Conservation (phyloP, 116 monocot species). For the Dioscorea cayenensis region DNA sequence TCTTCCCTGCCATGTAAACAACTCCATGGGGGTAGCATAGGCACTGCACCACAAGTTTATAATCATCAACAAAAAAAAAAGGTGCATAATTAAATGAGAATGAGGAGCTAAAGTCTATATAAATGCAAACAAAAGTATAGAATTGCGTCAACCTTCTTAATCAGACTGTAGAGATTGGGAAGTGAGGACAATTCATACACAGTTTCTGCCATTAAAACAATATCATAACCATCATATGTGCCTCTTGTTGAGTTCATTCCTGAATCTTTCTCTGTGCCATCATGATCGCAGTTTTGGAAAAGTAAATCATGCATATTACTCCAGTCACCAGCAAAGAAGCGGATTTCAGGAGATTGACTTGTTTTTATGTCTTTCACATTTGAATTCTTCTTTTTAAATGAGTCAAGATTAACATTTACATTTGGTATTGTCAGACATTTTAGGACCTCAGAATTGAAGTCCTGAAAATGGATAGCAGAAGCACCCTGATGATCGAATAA, state of each 20-base stretch:
- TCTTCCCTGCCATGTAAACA: conserved; percentile 91
- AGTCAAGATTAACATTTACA: conserved; percentile 50
- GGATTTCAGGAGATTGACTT: conserved; percentile 20
- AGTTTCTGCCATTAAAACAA: conserved; percentile 95
- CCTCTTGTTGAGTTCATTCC: background rate
- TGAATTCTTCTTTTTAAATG: background rate
- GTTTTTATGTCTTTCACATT: background rate
- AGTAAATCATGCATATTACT: conserved; percentile 70
- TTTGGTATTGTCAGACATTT: conserved; percentile 80
- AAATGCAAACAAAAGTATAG: background rate
- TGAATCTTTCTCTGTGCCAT: conserved; percentile 10
- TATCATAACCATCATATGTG: conserved; percentile 52
- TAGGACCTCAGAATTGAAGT: conserved; percentile 92
- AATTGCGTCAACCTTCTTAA: conserved; percentile 58
- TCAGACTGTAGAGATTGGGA: conserved; percentile 54
- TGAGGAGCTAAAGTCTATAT: background rate
- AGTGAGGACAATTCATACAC: conserved; percentile 66
- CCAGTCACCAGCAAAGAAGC: conserved; percentile 97
- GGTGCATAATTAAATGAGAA: background rate
- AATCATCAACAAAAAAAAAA: background rate
- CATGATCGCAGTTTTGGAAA: conserved; percentile 9
- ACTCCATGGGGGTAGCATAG: conserved; percentile 43
- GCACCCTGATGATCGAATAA: conserved; percentile 57
- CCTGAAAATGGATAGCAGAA: conserved; percentile 72
- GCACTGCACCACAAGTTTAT: conserved; percentile 33